A percentile compares a stretch with the other conserved stretches of the same genome.
These are phyloP conservation scores for Globisporangium sylvaticum DNA, from an alignment of 352 stramenopile species.

Conservation along the genomic window DNA sequence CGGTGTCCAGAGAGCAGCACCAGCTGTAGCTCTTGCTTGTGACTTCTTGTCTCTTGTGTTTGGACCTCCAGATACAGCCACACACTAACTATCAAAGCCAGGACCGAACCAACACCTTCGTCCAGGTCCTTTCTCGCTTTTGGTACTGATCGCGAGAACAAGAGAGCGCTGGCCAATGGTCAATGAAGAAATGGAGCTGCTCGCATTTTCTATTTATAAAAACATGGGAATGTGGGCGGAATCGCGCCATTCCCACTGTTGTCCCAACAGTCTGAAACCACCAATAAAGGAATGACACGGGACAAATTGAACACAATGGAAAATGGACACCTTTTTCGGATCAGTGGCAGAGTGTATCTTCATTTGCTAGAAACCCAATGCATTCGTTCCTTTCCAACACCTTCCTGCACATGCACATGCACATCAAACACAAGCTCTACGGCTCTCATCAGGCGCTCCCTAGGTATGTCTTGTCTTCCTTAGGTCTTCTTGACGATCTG, in stretches of 20 bases:
- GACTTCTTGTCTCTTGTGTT: neutral
- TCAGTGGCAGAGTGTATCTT: neutral
- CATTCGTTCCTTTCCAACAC: neutral
- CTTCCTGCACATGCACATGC: neutral
- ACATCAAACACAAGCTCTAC: neutral
- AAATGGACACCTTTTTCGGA: neutral
- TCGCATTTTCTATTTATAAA: neutral
- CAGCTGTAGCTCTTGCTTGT: neutral
- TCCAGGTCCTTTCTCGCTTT: neutral
- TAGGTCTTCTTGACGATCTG: constrained; percentile 97
- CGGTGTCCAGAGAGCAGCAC: neutral
- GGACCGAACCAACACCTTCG: neutral
- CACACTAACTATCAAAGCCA: too few relatives aligned
- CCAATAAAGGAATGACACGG: too few relatives aligned
- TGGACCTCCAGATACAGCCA: neutral
- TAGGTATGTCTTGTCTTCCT: too few relatives aligned
- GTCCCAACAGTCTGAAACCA: neutral
- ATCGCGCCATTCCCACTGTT: neutral
- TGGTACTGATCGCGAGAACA: neutral
- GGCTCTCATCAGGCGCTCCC: neutral
- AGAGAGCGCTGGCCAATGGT: neutral
- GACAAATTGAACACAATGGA: neutral
- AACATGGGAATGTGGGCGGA: neutral
- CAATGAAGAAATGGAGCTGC: neutral
- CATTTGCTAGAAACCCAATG: neutral